Evolutionary conservation across 2,329 filamentous ascomycete genomes (phyloP).

Genomic region (Leptographium lundbergii): DNA sequence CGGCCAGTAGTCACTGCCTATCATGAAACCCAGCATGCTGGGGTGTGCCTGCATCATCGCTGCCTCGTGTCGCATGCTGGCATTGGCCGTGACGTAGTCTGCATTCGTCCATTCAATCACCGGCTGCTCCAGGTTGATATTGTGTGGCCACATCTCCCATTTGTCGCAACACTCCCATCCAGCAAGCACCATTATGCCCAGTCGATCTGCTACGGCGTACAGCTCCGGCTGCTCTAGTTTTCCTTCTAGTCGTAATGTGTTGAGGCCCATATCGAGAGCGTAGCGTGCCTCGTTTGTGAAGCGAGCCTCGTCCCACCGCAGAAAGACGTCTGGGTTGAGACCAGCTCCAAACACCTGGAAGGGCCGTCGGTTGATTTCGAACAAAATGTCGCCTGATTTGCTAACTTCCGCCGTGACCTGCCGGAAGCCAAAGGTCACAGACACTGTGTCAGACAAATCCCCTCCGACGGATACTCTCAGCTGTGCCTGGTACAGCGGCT

Average conservation of each 20-base stretch:
- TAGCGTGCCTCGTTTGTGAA: slow-evolving; percentile 37
- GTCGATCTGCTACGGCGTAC: slow-evolving; percentile 43
- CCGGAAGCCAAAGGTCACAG: slow-evolving; percentile 37
- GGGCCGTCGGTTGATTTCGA: slow-evolving; percentile 40
- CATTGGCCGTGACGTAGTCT: slow-evolving; percentile 42
- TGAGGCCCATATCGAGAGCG: slow-evolving; percentile 47
- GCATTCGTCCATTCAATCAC: slow-evolving; percentile 30
- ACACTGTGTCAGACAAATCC: slow-evolving; percentile 16
- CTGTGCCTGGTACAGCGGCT: slow-evolving; percentile 20
- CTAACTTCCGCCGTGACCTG: slow-evolving; percentile 40
- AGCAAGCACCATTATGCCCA: slow-evolving; percentile 48
- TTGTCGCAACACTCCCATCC: slow-evolving; percentile 59
- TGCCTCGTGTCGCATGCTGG: slow-evolving; percentile 46
- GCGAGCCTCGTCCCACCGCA: slow-evolving; percentile 39
- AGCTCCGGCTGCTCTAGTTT: slow-evolving; percentile 51
- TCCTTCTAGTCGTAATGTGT: slow-evolving; percentile 50
- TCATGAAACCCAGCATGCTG: slow-evolving; percentile 42
- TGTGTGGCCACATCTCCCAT: slow-evolving; percentile 53
- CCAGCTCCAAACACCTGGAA: slow-evolving; percentile 51
- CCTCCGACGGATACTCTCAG: slow-evolving; percentile 14
- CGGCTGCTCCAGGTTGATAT: slow-evolving; percentile 32
- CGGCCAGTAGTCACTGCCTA: slow-evolving; percentile 53
- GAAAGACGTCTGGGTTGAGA: slow-evolving; percentile 48
- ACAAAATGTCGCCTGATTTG: slow-evolving; percentile 38
- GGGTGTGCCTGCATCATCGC: slow-evolving; percentile 47